These are phyloP conservation scores for Psilocybe cyanescens DNA, from an alignment of 768 basidiomycete genomes.

Conservation along the genomic window DNA sequence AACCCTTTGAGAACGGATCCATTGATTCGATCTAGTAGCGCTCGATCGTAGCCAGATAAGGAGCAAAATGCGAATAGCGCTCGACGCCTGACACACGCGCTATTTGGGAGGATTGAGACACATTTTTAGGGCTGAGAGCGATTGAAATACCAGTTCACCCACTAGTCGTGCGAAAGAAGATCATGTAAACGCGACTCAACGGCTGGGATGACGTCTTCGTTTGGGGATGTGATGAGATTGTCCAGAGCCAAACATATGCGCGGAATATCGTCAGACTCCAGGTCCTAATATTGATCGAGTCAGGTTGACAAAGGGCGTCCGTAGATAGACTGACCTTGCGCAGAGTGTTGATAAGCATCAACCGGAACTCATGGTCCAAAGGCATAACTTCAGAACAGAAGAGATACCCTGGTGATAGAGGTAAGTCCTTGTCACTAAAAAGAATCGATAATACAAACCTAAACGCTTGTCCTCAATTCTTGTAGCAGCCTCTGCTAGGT, in stretches of 20 bases:
- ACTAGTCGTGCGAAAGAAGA: slow-evolving; percentile 77
- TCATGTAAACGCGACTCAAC: slow-evolving; percentile 67
- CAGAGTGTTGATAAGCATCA: slow-evolving; percentile 87
- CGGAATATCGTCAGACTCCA: slow-evolving; percentile 59
- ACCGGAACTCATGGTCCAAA: slow-evolving; percentile 64
- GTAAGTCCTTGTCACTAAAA: neutral
- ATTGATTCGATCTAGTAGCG: slow-evolving; percentile 47
- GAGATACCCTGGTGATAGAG: slow-evolving; percentile 60
- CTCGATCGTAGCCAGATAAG: slow-evolving; percentile 49
- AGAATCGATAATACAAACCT: slow-evolving; percentile 41
- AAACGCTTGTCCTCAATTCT: slow-evolving; percentile 67
- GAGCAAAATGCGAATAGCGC: slow-evolving; percentile 61
- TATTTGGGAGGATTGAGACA: slow-evolving; percentile 32
- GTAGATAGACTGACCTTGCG: slow-evolving; percentile 59
- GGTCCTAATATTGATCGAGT: slow-evolving; percentile 51
- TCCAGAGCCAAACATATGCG: slow-evolving; percentile 77
- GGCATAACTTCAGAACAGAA: slow-evolving; percentile 81
- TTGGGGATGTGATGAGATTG: slow-evolving; percentile 61
- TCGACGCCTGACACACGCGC: slow-evolving; percentile 62
- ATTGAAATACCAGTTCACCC: slow-evolving; percentile 43
- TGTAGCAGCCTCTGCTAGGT: slow-evolving; percentile 71
- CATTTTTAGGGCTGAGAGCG: slow-evolving; percentile 9
- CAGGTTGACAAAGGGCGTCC: neutral
- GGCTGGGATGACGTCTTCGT: slow-evolving; percentile 75
- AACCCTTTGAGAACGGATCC: slow-evolving; percentile 42